Evolutionary conservation across 2,329 filamentous ascomycete species (phyloP).

Genomic region (Cladobotryum mycophilum): DNA sequence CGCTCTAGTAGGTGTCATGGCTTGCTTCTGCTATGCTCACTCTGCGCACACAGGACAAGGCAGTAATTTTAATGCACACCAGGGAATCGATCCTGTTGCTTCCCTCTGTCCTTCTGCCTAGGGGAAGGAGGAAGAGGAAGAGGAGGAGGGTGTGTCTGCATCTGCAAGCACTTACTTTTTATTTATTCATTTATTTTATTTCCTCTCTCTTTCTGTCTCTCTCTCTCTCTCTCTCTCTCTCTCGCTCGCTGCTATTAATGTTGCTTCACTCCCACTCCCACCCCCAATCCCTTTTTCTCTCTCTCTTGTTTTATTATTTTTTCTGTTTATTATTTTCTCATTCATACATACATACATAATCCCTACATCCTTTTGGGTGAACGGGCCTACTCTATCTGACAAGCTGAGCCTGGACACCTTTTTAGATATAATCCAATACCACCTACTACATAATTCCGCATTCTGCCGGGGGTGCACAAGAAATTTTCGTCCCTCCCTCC

Average conservation of each 20-base stretch:
- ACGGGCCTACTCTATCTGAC: conserved; percentile 12
- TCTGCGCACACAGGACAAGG: background rate
- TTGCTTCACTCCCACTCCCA: too few relatives aligned
- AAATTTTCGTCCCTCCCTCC: conserved; percentile 1
- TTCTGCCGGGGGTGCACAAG: conserved; percentile 10
- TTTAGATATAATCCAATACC: conserved; percentile 6
- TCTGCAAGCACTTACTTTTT: too few relatives aligned
- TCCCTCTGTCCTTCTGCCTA: background rate
- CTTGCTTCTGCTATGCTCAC: conserved; percentile 4
- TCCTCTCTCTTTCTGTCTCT: background rate
- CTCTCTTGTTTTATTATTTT: too few relatives aligned
- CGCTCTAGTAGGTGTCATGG: conserved; percentile 2
- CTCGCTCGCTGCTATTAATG: background rate
- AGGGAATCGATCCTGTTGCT: background rate
- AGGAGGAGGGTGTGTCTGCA: too few relatives aligned
- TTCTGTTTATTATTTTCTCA: background rate
- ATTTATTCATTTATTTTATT: background rate
- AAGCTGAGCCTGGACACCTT: background rate
- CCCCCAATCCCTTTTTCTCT: too few relatives aligned
- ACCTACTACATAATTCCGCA: conserved; percentile 10
- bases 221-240: background rate
- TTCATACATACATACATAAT: background rate
- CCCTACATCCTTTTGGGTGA: conserved; percentile 3
- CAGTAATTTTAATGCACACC: conserved; percentile 2
- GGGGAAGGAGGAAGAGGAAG: too few relatives aligned